Evolutionary conservation across 495 filamentous ascomycete species (phyloP).

Genomic region (Pseudomonodictys pantanalensis): DNA sequence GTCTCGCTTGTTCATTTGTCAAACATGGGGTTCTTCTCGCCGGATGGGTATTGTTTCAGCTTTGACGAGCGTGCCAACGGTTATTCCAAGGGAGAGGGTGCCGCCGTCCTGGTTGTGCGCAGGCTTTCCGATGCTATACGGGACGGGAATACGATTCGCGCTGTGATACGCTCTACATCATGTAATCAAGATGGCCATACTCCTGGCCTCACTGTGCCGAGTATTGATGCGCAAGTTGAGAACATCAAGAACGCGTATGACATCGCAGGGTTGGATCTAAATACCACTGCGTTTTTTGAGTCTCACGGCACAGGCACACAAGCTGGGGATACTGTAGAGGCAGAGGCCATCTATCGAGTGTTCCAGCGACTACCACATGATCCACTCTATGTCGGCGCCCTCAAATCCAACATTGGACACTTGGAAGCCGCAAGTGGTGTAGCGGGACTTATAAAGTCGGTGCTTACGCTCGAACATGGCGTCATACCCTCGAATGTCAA

Average conservation of each 20-base stretch:
- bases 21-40: constrained; percentile 6
- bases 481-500: constrained; percentile 42
- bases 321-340: constrained; percentile 57
- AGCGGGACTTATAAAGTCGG: constrained; percentile 44
- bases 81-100: constrained; percentile 12
- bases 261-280: not conserved
- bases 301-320: constrained; percentile 25
- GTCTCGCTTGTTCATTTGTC: not conserved
- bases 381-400: constrained; percentile 35
- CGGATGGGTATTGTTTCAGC: constrained; percentile 7
- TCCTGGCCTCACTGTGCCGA: constrained; percentile 8
- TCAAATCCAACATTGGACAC: constrained; percentile 41
- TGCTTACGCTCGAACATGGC: constrained; percentile 44
- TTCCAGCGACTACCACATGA: constrained; percentile 43
- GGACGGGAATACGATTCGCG: constrained; percentile 48
- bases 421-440: constrained; percentile 39
- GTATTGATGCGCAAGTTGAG: not conserved
- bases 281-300: constrained; percentile 10
- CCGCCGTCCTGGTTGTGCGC: constrained; percentile 41
- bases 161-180: constrained; percentile 42
- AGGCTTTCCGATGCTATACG: constrained; percentile 41
- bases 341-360: constrained; percentile 47
- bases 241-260: constrained; percentile 3
- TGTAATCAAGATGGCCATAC: constrained; percentile 29
- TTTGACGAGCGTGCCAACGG: constrained; percentile 11